phyloP scores from a whole-genome alignment of 1,284 basidiomycete species.

The Malassezia slooffiae region DNA sequence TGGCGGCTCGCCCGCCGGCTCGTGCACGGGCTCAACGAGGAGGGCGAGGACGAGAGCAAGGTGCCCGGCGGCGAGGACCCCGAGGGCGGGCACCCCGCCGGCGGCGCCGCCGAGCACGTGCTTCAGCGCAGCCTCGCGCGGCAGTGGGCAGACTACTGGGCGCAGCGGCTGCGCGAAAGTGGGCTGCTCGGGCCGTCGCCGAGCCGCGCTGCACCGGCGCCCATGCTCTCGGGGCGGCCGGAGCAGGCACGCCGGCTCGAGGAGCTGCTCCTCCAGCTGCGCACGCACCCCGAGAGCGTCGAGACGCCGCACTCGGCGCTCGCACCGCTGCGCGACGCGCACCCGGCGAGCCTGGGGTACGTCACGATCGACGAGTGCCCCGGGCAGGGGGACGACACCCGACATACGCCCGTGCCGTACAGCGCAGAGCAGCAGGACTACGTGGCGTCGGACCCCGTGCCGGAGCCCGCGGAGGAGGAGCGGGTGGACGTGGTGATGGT shows the following conservation, averaged over 20 bases:
- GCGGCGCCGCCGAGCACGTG: conserved; percentile 20
- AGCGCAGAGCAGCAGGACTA: conserved; percentile 33
- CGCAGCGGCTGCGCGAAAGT: conserved; percentile 16
- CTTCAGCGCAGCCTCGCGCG: conserved; percentile 17
- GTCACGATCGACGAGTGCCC: conserved; percentile 37
- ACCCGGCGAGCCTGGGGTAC: conserved; percentile 34
- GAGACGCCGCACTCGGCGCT: background rate
- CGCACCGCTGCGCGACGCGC: background rate
- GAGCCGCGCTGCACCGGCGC: background rate
- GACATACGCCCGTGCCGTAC: conserved; percentile 28
- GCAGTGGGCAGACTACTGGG: conserved; percentile 12
- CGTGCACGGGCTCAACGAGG: conserved; percentile 21
- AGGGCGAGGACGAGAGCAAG: conserved; percentile 20
- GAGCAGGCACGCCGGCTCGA: conserved; percentile 11
- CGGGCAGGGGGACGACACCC: conserved; percentile 36
- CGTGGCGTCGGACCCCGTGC: conserved; percentile 25
- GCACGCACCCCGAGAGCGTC: background rate
- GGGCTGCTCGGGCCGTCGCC: too few relatives aligned
- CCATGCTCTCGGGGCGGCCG: conserved; percentile 10
- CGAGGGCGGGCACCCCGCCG: conserved; percentile 18
- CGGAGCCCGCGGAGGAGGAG: conserved; percentile 12
- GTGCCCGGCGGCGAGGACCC: conserved; percentile 18
- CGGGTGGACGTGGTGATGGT: conserved; percentile 28
- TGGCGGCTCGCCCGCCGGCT: conserved; percentile 29
- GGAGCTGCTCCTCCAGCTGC: conserved; percentile 1